Percentiles rank a stretch among this genome's conserved stretches.
phyloP scores from a whole-genome alignment of 495 filamentous ascomycete genomes.

The Penicillium nucicola region DNA sequence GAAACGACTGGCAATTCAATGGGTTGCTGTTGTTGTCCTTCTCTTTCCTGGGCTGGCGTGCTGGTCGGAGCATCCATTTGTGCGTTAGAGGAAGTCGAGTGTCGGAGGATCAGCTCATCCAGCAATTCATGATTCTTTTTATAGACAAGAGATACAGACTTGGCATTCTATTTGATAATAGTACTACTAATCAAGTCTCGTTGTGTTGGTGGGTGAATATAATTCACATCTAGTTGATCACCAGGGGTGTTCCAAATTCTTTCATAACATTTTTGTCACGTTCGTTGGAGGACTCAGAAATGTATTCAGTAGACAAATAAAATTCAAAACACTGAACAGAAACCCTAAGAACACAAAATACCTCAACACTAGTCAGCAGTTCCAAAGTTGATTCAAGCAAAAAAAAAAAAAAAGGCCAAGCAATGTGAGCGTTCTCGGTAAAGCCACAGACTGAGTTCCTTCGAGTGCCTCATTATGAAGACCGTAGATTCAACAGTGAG shows the following conservation, averaged over 20 bases:
- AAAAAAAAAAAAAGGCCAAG: constrained; percentile 1
- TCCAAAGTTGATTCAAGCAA: neutral
- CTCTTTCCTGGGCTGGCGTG: too few species aligned
- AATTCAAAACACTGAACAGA: too few species aligned
- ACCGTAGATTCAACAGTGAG: too few species aligned
- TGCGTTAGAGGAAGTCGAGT: neutral
- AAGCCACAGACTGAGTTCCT: neutral
- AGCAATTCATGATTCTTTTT: neutral
- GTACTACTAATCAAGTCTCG: neutral
- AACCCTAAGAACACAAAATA: too few species aligned
- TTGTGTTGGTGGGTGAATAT: neutral
- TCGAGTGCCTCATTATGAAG: too few species aligned
- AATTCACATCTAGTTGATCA: neutral
- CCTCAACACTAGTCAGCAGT: too few species aligned
- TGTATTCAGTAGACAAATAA: too few species aligned
- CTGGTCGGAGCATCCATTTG: neutral
- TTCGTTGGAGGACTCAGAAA: neutral
- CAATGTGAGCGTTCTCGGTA: neutral
- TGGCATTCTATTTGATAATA: neutral
- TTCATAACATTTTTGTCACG: neutral
- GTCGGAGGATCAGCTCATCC: neutral
- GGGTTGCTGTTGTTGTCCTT: neutral
- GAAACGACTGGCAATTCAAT: neutral
- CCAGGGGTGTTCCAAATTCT: neutral
- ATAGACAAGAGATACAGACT: neutral